Evolutionary conservation across 441 rosid species (phyloP).

Genomic region (Eutrema salsugineum): DNA sequence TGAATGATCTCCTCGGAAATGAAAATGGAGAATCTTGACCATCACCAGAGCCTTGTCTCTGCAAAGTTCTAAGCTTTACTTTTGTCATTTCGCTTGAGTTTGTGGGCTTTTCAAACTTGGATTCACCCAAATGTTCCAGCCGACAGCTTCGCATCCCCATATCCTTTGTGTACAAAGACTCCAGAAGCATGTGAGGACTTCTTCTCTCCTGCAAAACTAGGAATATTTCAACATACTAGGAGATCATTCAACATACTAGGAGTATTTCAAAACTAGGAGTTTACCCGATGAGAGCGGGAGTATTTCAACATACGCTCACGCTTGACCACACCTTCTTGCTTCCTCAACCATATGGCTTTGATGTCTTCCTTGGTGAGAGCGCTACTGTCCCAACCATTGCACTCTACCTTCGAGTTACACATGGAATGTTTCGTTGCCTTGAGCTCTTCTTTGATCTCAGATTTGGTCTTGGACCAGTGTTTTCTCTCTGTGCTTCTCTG

Average conservation of each 20-base stretch:
- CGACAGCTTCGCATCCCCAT: slow-evolving; percentile 37
- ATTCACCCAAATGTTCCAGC: slow-evolving; percentile 34
- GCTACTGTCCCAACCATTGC: slow-evolving; percentile 62
- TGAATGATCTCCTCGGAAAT: slow-evolving; percentile 66
- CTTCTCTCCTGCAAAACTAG: slow-evolving; percentile 64
- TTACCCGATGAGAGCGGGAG: slow-evolving; percentile 77
- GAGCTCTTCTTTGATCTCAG: slow-evolving; percentile 41
- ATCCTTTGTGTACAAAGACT: slow-evolving; percentile 37
- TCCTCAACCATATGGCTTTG: slow-evolving; percentile 55
- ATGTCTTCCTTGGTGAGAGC: slow-evolving; percentile 56
- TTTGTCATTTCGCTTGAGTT: slow-evolving; percentile 36
- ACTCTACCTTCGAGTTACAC: slow-evolving; percentile 34
- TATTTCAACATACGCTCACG: slow-evolving; percentile 81
- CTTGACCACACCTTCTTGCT: slow-evolving; percentile 54
- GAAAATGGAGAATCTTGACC: slow-evolving; percentile 47
- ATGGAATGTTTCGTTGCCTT: slow-evolving; percentile 28
- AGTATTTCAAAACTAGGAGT: too few relatives aligned
- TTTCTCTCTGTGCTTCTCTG: slow-evolving; percentile 28
- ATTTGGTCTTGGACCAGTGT: slow-evolving; percentile 26
- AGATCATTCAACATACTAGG: too few relatives aligned
- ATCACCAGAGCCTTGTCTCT: slow-evolving; percentile 41
- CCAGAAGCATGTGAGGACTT: slow-evolving; percentile 40
- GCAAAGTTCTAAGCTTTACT: slow-evolving; percentile 30
- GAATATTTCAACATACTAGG: too few relatives aligned
- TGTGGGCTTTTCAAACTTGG: slow-evolving; percentile 27